Evolutionary conservation across 441 rosid species (phyloP).

Genomic region (Adansonia rubrostipa): DNA sequence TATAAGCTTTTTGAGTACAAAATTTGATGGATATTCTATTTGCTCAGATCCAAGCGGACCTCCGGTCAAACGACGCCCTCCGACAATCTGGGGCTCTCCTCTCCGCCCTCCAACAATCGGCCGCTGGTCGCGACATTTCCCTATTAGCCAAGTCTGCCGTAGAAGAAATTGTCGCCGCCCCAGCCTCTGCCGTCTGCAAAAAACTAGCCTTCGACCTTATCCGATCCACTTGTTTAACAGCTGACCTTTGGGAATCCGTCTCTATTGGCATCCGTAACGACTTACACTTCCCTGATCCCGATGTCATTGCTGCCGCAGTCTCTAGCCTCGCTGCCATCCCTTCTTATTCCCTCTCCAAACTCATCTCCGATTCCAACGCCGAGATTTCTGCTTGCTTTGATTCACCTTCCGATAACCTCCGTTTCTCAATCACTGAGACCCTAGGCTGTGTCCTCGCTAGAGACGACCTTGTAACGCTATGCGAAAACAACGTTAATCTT

Average conservation of each 20-base stretch:
- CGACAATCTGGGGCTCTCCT: conserved; percentile 94
- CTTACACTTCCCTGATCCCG: conserved; percentile 94
- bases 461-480: conserved; percentile 85
- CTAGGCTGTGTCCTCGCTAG: conserved; percentile 92
- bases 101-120: conserved; percentile 92
- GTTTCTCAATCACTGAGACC: conserved; percentile 88
- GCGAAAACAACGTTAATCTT: conserved; percentile 82
- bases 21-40: conserved; percentile 79
- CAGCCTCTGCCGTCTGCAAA: conserved; percentile 96
- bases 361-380: conserved; percentile 68
- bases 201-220: conserved; percentile 94
- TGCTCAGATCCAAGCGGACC: conserved; percentile 99
- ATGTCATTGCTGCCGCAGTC: conserved; percentile 87
- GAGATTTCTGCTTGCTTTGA: conserved; percentile 84
- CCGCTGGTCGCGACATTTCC: conserved; percentile 89
- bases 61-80: conserved; percentile 94
- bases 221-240: conserved; percentile 89
- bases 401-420: conserved; percentile 70
- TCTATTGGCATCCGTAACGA: conserved; percentile 76
- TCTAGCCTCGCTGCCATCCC: conserved; percentile 92
- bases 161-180: conserved; percentile 91
- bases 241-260: conserved; percentile 96
- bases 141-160: conserved; percentile 89
- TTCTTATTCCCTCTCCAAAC: conserved; percentile 73
- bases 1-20: too few species aligned